Conservation (phyloP, 2,329 filamentous ascomycete genomes). For the Knufia petricola region DNA sequence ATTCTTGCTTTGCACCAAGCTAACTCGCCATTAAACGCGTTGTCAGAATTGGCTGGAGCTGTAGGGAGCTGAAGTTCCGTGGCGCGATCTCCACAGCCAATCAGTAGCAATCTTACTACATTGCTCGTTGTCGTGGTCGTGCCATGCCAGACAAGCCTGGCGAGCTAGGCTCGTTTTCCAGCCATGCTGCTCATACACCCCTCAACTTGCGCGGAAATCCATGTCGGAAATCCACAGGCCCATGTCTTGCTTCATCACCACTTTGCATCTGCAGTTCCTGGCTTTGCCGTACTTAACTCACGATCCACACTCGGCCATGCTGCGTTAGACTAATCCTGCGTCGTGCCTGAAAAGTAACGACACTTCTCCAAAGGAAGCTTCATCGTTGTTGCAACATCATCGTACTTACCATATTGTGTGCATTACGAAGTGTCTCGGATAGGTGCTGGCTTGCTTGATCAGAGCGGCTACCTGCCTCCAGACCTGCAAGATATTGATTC, state of each 20-base stretch:
- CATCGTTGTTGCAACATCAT: neutral
- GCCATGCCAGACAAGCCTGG: too few relatives aligned
- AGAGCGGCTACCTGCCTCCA: constrained; percentile 6
- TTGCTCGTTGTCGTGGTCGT: neutral
- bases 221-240: neutral
- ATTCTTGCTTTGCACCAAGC: neutral
- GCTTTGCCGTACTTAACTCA: neutral
- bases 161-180: neutral
- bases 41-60: neutral
- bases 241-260: constrained; percentile 1
- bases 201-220: neutral
- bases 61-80: too few relatives aligned
- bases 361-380: neutral
- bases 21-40: neutral
- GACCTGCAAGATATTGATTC: constrained; percentile 1
- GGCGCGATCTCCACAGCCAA: constrained; percentile 5
- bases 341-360: neutral
- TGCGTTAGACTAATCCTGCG: constrained; percentile 1
- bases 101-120: neutral
- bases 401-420: neutral
- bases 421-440: constrained; percentile 7
- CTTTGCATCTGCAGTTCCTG: constrained; percentile 1
- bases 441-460: constrained; percentile 8
- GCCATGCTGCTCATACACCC: neutral
- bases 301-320: constrained; percentile 5